A percentile compares a stretch with the other conserved stretches of the same genome.
Evolutionary conservation across 78 protist genomes (phyloP).

Genomic region (Diacronema lutheri): DNA sequence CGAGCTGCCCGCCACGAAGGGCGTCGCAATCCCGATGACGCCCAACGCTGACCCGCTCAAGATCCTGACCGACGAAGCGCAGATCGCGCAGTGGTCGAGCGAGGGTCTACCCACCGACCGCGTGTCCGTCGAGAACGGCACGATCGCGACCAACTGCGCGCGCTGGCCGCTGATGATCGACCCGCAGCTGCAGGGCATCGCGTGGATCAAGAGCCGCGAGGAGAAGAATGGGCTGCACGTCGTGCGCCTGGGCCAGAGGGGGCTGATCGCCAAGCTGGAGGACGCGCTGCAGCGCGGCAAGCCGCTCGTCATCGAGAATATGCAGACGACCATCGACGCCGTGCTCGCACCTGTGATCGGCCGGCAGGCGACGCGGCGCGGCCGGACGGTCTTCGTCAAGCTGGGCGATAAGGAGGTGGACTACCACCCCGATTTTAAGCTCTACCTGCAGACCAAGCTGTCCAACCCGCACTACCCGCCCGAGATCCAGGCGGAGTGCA

Average conservation of each 20-base stretch:
- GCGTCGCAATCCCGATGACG: slow-evolving; percentile 26
- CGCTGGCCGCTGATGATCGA: slow-evolving; percentile 89
- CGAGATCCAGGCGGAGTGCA: slow-evolving; percentile 73
- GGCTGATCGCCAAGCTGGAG: not conserved
- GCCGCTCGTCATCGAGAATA: slow-evolving; percentile 55
- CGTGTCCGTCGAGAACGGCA: slow-evolving; percentile 85
- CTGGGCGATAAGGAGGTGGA: slow-evolving; percentile 43
- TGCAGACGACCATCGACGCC: slow-evolving; percentile 60
- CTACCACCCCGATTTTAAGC: slow-evolving; percentile 47
- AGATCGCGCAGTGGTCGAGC: slow-evolving; percentile 74
- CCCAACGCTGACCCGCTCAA: slow-evolving; percentile 14
- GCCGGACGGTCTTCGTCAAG: slow-evolving; percentile 46
- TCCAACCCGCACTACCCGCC: slow-evolving; percentile 86
- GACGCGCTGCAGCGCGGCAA: slow-evolving; percentile 30
- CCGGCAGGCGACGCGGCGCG: slow-evolving; percentile 32
- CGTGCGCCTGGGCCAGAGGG: slow-evolving; percentile 27
- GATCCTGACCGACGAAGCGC: slow-evolving; percentile 48
- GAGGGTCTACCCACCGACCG: slow-evolving; percentile 87
- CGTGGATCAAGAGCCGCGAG: slow-evolving; percentile 48
- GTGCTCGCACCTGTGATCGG: slow-evolving; percentile 64
- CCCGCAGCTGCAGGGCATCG: slow-evolving; percentile 83
- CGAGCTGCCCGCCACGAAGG: slow-evolving; percentile 8
- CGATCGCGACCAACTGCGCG: slow-evolving; percentile 34
- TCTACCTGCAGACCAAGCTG: slow-evolving; percentile 74
- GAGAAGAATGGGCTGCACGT: slow-evolving; percentile 41